Evolutionary conservation across 1,284 basidiomycete genomes (phyloP).

Genomic region (Mycena citricolor): DNA sequence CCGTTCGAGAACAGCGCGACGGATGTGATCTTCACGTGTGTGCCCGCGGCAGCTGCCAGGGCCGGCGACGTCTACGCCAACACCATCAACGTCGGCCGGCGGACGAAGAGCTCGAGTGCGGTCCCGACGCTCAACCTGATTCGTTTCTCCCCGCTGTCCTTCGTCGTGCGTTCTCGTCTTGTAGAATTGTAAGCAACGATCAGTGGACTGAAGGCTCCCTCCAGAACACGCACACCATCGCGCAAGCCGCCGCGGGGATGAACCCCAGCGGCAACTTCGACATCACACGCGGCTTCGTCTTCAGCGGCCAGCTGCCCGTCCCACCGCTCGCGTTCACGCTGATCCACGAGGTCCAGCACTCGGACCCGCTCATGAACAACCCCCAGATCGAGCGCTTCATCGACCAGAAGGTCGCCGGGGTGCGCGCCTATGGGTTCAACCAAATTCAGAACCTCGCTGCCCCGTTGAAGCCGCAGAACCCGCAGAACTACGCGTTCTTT

Average conservation of each 20-base stretch:
- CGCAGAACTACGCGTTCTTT: too few species aligned
- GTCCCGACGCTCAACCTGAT: slow-evolving; percentile 8
- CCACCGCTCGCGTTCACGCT: slow-evolving; percentile 6
- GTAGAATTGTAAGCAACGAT: too few species aligned
- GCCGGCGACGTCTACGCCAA: neutral
- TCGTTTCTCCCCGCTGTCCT: neutral
- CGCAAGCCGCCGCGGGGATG: neutral
- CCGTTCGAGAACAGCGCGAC: neutral
- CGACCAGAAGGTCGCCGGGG: neutral
- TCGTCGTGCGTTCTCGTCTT: neutral
- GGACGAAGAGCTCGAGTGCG: neutral
- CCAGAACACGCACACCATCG: slow-evolving; percentile 1
- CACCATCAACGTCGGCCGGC: slow-evolving; percentile 3
- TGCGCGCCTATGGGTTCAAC: too few species aligned
- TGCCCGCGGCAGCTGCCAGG: neutral
- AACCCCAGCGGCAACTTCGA: neutral
- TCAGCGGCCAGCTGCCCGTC: neutral
- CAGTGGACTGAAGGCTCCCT: too few species aligned
- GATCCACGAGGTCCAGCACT: slow-evolving; percentile 10
- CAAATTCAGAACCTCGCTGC: too few species aligned
- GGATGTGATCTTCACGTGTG: slow-evolving; percentile 5
- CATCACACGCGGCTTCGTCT: neutral
- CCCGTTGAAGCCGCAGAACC: too few species aligned
- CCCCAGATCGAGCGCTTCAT: neutral
- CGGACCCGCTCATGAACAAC: neutral